These are phyloP conservation scores for Rhodotorula sp. DNA, from an alignment of 1,284 basidiomycete genomes.

Conservation along the genomic window DNA sequence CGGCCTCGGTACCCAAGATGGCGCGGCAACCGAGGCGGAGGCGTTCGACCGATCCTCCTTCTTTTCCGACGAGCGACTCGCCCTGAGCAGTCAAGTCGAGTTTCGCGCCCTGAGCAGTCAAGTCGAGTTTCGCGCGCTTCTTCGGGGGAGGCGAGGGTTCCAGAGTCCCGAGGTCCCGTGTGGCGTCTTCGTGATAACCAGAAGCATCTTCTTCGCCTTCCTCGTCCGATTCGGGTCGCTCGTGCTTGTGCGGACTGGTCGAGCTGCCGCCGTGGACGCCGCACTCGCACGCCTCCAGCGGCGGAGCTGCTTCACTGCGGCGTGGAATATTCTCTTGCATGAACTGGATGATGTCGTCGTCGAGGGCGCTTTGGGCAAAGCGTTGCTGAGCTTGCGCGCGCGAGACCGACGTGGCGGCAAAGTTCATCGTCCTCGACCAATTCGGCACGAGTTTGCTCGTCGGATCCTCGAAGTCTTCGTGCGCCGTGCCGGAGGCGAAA, in stretches of 20 bases:
- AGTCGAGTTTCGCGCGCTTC: not conserved
- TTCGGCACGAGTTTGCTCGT: not conserved
- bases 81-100: not conserved
- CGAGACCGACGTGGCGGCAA: not conserved
- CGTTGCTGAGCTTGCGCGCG: constrained; percentile 13
- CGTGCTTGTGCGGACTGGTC: not conserved
- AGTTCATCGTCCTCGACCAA: not conserved
- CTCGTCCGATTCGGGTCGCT: too few species aligned
- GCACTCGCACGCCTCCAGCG: not conserved
- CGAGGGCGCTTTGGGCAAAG: not conserved
- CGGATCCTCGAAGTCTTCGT: too few species aligned
- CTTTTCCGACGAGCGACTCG: not conserved
- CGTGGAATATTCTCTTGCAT: not conserved
- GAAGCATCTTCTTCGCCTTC: too few species aligned
- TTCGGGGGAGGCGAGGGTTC: not conserved
- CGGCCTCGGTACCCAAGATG: not conserved
- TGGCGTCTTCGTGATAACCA: not conserved
- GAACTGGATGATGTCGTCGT: constrained; percentile 5
- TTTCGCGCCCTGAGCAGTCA: not conserved
- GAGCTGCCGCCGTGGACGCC: not conserved
- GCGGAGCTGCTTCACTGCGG: not conserved
- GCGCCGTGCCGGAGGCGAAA: not conserved
- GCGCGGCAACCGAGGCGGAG: not conserved
- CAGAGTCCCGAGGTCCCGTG: not conserved
- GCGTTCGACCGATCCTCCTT: not conserved